These are phyloP conservation scores for Thalia dealbata DNA, from an alignment of 176 grass and related monocot species.

Conservation along the genomic window DNA sequence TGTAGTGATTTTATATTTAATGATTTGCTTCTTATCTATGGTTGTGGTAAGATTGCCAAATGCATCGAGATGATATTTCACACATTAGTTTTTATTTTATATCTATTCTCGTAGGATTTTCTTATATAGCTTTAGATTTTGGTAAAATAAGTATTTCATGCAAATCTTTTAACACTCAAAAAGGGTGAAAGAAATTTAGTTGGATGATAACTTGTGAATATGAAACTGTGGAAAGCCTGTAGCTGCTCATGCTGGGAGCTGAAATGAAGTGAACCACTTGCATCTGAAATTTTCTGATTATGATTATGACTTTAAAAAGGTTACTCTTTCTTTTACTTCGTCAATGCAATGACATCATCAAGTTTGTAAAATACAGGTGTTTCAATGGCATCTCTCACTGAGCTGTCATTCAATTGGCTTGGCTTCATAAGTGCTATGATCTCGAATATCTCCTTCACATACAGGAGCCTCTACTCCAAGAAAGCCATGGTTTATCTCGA, in stretches of 20 bases:
- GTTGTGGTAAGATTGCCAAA: background rate
- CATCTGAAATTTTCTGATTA: background rate
- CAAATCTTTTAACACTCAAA: too few species aligned
- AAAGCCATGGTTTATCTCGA: conserved; percentile 84
- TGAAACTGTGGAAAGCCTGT: background rate
- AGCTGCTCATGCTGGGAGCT: background rate
- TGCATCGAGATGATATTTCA: too few species aligned
- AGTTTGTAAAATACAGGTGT: conserved; percentile 48
- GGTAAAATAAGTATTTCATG: too few species aligned
- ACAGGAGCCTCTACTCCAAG: conserved; percentile 97
- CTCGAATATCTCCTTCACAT: conserved; percentile 98
- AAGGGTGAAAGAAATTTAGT: background rate
- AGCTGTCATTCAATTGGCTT: conserved; percentile 92
- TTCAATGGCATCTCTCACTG: conserved; percentile 91
- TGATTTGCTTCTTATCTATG: background rate
- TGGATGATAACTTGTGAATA: background rate
- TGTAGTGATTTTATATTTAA: background rate
- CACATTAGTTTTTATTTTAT: too few species aligned
- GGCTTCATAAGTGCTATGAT: conserved; percentile 99
- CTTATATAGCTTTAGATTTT: too few species aligned
- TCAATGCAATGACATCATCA: background rate
- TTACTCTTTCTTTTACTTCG: background rate
- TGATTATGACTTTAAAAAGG: too few species aligned
- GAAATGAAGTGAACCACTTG: background rate
- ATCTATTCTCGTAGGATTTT: too few species aligned